Evolutionary conservation across 2,329 filamentous ascomycete species (phyloP).

Genomic region (Basipetospora chlamydospora): DNA sequence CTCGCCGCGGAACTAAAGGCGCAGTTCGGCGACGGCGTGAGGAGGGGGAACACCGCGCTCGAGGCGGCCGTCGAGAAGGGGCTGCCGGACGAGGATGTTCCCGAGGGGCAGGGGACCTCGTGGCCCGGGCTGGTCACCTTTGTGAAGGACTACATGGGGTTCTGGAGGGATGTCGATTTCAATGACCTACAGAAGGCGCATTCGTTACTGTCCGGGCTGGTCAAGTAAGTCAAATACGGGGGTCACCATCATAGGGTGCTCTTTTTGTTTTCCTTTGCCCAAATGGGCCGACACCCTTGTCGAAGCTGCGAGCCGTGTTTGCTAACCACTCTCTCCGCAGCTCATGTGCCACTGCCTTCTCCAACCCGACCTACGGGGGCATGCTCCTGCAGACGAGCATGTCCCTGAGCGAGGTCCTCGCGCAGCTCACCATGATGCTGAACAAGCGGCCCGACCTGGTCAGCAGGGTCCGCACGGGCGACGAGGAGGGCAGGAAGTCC

Average conservation of each 20-base stretch:
- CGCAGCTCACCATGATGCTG: slow-evolving; percentile 69
- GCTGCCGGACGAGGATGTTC: slow-evolving; percentile 49
- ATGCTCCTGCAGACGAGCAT: slow-evolving; percentile 75
- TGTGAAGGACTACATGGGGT: slow-evolving; percentile 66
- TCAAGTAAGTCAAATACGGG: slow-evolving; percentile 68
- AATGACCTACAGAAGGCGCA: slow-evolving; percentile 64
- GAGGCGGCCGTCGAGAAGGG: slow-evolving; percentile 48
- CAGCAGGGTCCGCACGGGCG: slow-evolving; percentile 45
- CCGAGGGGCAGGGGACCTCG: slow-evolving; percentile 47
- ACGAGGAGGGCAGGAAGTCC: slow-evolving; percentile 57
- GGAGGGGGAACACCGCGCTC: slow-evolving; percentile 29
- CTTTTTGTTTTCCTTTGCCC: not conserved
- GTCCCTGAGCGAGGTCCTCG: slow-evolving; percentile 64
- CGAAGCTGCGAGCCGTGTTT: not conserved
- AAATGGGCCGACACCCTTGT: too few species aligned
- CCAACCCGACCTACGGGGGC: slow-evolving; percentile 63
- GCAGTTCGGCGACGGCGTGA: slow-evolving; percentile 24
- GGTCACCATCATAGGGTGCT: too few species aligned
- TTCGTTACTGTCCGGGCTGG: slow-evolving; percentile 54
- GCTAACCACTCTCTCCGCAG: slow-evolving; percentile 24
- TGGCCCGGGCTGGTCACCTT: slow-evolving; percentile 72
- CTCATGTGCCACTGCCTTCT: slow-evolving; percentile 69
- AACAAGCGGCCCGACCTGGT: slow-evolving; percentile 69
- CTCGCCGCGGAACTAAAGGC: slow-evolving; percentile 54
- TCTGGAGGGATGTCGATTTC: slow-evolving; percentile 67